These are phyloP conservation scores for Talaromyces pinophilus DNA, from an alignment of 2,329 filamentous ascomycete species.

Conservation along the genomic window DNA sequence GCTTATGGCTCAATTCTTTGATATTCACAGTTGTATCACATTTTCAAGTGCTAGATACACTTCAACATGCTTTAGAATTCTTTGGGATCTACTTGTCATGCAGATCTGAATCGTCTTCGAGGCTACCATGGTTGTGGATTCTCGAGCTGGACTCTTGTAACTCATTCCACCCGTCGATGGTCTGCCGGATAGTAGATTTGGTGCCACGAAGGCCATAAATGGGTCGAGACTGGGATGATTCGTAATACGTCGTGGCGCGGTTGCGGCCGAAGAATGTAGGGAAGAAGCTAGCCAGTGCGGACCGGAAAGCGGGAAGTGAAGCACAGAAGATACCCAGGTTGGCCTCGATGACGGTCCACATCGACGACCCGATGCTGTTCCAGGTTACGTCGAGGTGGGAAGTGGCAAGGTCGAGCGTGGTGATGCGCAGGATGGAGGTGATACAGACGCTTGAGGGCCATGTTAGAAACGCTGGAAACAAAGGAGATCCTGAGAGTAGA, in stretches of 20 bases:
- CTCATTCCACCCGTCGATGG: background rate
- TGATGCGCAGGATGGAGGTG: constrained; percentile 37
- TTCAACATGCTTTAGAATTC: background rate
- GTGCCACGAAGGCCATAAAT: too few relatives aligned
- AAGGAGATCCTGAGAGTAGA: constrained; percentile 18
- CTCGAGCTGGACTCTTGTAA: background rate
- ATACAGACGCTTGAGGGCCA: constrained; percentile 35
- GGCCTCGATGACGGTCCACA: constrained; percentile 42
- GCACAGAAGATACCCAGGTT: constrained; percentile 42
- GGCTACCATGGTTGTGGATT: background rate
- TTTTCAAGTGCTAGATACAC: background rate
- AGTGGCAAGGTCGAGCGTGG: constrained; percentile 35
- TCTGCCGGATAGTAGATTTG: background rate
- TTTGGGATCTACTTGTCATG: background rate
- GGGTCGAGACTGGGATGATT: background rate
- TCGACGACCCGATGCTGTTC: constrained; percentile 32
- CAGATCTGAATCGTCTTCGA: background rate
- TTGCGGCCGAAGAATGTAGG: constrained; percentile 8
- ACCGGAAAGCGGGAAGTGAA: constrained; percentile 39
- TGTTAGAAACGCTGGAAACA: constrained; percentile 28
- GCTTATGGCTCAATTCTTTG: background rate
- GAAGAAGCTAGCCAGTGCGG: constrained; percentile 27
- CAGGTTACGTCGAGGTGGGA: constrained; percentile 39
- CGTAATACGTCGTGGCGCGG: background rate
- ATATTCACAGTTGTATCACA: background rate